Evolutionary conservation across 257 asterid genomes (phyloP), one percentile per base, ranked within the genome.

Genomic region (Solanum etuberosum): DNA sequence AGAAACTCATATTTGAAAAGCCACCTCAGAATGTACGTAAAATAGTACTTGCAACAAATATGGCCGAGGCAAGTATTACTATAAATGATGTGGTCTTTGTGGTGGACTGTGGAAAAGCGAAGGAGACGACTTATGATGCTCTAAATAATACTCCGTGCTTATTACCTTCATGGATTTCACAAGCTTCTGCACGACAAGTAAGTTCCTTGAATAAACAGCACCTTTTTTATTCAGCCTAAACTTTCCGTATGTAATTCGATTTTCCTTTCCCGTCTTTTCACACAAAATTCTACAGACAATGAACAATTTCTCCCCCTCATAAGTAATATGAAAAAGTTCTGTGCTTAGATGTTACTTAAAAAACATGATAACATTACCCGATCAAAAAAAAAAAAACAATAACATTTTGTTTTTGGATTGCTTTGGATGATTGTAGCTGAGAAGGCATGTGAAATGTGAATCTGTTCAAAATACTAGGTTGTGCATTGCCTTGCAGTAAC

Each of bases 1-100:
- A 97, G 99, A 97, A 91, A 97, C 96, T 97, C 92, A 96, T 97
- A 92, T 97, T 97, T 89, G 99, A 95, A 92, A 94, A 90, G 89
- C 91, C 99, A 86, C 98, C 98, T 87, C 93, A 94, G 59, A 97
- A 97, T 93, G 94, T 95, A 81, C 99, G 99, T 90, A 97, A 95
- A 91, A 93, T 97, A 78, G 92, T 97, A 85, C 98, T 97, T 88
- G 99, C 99, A 84, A 97, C 99, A 21, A 97, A 97, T 91, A 97
- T 97, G 99, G 99, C 99, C 2, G 99, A 97, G 93, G 99, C 99
- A 85, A 97, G 99, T 94, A 97, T 97, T 90, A 97, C 99, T 67
- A 97, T 97, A 88, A 97, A 97, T 87, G 99, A 97, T 88, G 78
- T 97, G 29, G 99, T 95, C 61, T 97, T 94, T 91, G 99, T 97